A percentile compares a stretch with the other conserved stretches of the same genome.
Evolutionary conservation across 345 rosid species (phyloP).

Genomic region (Melaleuca alternifolia): DNA sequence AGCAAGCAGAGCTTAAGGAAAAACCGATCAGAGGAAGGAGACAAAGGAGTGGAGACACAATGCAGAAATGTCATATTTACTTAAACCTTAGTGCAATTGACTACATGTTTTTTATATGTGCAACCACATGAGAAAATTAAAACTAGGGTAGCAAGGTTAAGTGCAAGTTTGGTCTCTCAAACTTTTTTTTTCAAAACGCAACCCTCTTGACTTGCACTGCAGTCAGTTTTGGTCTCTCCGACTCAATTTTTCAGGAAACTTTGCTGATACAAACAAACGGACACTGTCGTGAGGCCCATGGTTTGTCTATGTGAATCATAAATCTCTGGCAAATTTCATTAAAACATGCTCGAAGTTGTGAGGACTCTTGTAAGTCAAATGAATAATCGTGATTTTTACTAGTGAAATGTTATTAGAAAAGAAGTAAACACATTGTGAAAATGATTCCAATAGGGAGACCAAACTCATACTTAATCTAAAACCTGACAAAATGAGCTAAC

Average conservation of each 20-base stretch:
- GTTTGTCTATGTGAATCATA: background rate
- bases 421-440: background rate
- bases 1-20: background rate
- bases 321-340: background rate
- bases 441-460: background rate
- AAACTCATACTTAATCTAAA: background rate
- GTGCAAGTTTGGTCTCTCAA: background rate
- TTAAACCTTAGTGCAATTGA: background rate
- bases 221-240: background rate
- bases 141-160: background rate
- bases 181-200: background rate
- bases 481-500: background rate
- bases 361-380: background rate
- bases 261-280: background rate
- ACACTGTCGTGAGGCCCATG: background rate
- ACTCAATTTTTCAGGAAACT: background rate
- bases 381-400: background rate
- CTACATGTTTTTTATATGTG: background rate
- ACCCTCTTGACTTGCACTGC: background rate
- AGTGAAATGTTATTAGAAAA: background rate
- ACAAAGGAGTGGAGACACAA: background rate
- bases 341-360: background rate
- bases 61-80: background rate
- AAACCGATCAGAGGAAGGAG: background rate
- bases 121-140: background rate